Conservation (phyloP, 2,329 filamentous ascomycete species). For the Chaetomium olivaceum region DNA sequence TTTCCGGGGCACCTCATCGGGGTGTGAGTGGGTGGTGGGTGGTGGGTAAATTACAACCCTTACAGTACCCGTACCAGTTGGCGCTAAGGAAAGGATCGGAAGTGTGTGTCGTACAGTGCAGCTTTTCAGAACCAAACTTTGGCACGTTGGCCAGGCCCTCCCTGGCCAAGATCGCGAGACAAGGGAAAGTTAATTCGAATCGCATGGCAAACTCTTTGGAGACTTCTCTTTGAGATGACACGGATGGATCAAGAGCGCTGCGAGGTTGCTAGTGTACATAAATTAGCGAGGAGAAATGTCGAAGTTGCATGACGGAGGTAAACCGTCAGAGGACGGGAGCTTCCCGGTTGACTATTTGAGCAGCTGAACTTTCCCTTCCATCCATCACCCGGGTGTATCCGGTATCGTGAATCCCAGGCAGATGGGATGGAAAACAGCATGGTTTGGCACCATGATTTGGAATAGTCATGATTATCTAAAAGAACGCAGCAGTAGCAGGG, state of each 20-base stretch:
- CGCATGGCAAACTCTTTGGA: neutral
- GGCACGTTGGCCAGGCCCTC: neutral
- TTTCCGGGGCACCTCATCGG: slow-evolving; percentile 14
- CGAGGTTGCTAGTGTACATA: neutral
- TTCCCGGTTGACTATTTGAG: neutral
- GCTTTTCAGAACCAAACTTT: neutral
- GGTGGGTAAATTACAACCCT: neutral
- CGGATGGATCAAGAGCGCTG: neutral
- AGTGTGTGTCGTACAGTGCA: slow-evolving; percentile 2
- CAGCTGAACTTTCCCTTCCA: too few species aligned
- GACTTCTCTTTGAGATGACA: neutral
- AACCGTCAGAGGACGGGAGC: neutral
- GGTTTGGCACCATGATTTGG: too few species aligned
- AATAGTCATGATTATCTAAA: neutral
- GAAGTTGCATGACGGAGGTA: neutral
- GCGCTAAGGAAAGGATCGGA: neutral
- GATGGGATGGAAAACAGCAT: neutral
- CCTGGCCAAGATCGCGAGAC: neutral
- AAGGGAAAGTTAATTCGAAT: neutral
- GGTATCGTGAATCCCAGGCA: neutral
- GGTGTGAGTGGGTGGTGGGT: neutral
- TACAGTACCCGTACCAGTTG: slow-evolving; percentile 4
- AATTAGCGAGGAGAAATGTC: too few species aligned
- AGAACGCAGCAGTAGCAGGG: neutral
- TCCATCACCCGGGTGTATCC: neutral